These are phyloP conservation scores for Brassica cretica DNA, from an alignment of 345 rosid species.

Conservation along the genomic window DNA sequence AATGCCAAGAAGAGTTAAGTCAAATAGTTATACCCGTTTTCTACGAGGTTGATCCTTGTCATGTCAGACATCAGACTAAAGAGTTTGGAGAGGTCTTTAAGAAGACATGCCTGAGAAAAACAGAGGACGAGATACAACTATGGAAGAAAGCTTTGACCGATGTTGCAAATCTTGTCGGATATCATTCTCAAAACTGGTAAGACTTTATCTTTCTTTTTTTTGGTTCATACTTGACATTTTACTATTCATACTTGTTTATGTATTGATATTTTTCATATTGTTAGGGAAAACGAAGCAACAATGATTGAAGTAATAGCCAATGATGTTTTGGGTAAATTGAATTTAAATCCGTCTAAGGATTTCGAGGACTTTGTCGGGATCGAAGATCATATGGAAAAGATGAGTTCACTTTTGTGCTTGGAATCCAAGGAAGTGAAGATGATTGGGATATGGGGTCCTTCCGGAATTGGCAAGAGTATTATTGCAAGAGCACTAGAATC, in stretches of 20 bases:
- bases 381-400: conserved; percentile 17
- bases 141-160: conserved; percentile 12
- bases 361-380: conserved; percentile 8
- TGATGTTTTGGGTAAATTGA: conserved; percentile 4
- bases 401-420: background rate
- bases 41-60: conserved; percentile 18
- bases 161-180: conserved; percentile 13
- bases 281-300: conserved; percentile 2
- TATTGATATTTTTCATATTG: background rate
- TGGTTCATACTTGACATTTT: background rate
- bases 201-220: background rate
- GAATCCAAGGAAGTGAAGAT: conserved; percentile 12
- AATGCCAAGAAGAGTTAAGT: background rate
- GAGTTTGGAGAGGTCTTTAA: conserved; percentile 8
- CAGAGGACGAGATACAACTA: background rate
- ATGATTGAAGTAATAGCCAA: conserved; percentile 14
- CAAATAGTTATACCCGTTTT: conserved; percentile 20
- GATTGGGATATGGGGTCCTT: conserved; percentile 34
- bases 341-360: background rate
- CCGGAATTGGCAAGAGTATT: conserved; percentile 34
- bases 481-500: conserved; percentile 17
- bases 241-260: background rate
- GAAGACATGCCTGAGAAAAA: background rate
- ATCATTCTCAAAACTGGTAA: background rate
- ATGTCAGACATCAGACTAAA: conserved; percentile 6